Conservation (phyloP, 805 yeast genomes). For the Cyberlindnera mycetangii region DNA sequence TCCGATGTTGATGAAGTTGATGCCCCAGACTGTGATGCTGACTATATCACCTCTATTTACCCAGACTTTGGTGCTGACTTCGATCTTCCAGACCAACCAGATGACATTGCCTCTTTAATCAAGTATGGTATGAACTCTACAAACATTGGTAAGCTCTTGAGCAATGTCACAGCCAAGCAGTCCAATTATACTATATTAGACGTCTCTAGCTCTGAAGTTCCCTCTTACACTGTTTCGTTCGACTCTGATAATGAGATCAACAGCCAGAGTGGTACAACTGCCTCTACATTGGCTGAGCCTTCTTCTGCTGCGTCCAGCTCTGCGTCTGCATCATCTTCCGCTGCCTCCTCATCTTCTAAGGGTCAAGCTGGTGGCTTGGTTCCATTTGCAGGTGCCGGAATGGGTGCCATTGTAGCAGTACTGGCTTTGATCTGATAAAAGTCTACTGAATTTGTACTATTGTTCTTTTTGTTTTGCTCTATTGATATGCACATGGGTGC, state of each 20-base stretch:
- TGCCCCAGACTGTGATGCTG: slow-evolving; percentile 39
- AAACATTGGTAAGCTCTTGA: slow-evolving; percentile 43
- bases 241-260: slow-evolving; percentile 36
- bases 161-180: slow-evolving; percentile 34
- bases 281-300: slow-evolving; percentile 21
- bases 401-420: slow-evolving; percentile 7
- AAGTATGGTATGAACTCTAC: slow-evolving; percentile 45
- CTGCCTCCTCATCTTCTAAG: slow-evolving; percentile 5
- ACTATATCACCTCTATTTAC: slow-evolving; percentile 34
- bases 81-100: slow-evolving; percentile 46
- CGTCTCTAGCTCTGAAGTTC: slow-evolving; percentile 32
- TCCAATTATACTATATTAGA: slow-evolving; percentile 41
- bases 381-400: slow-evolving; percentile 6
- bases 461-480: not conserved
- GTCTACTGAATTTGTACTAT: not conserved
- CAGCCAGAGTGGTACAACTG: slow-evolving; percentile 25
- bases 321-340: slow-evolving; percentile 18
- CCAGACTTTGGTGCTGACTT: slow-evolving; percentile 45
- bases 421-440: slow-evolving; percentile 7
- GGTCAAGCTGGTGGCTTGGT: slow-evolving; percentile 9
- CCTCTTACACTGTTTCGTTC: slow-evolving; percentile 38
- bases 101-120: slow-evolving; percentile 41
- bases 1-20: slow-evolving; percentile 32
- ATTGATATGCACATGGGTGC: not conserved
- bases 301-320: slow-evolving; percentile 21